Conservation (phyloP, 257 asterid genomes). For the Knoxia roxburghii region DNA sequence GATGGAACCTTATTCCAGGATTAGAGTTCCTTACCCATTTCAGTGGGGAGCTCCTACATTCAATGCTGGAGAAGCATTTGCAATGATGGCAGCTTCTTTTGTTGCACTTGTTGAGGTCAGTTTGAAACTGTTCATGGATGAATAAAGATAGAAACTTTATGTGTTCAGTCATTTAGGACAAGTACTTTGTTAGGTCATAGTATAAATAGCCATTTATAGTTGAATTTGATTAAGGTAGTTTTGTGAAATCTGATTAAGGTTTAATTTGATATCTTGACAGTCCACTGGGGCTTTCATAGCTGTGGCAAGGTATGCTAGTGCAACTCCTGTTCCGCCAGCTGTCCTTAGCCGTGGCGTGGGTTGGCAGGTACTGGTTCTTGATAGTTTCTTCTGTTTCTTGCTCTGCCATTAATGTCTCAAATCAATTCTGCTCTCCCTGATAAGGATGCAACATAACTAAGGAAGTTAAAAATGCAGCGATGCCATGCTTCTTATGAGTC, state of each 20-base stretch:
- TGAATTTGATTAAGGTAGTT: background rate
- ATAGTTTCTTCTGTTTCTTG: background rate
- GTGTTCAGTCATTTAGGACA: background rate
- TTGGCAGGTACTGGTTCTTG: conserved; percentile 73
- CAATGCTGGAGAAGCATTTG: conserved; percentile 89
- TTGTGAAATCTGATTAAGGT: background rate
- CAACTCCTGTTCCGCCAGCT: conserved; percentile 92
- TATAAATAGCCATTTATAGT: too few relatives aligned
- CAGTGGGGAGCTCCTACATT: conserved; percentile 98
- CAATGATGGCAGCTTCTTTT: conserved; percentile 93
- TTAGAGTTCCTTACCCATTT: conserved; percentile 85
- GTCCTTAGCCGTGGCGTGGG: conserved; percentile 94
- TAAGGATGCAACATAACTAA: background rate
- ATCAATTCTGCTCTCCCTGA: background rate
- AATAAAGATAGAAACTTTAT: background rate
- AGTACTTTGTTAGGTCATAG: background rate
- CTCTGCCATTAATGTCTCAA: background rate
- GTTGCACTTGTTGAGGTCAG: conserved; percentile 88
- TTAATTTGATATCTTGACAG: conserved; percentile 29
- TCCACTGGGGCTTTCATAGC: conserved; percentile 88
- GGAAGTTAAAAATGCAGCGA: too few relatives aligned
- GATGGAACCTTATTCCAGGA: conserved; percentile 41
- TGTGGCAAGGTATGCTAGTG: conserved; percentile 88
- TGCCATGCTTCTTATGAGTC: background rate
- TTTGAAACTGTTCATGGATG: background rate